Conservation (phyloP, 108 stramenopile genomes). For the Mayamaea pseudoterrestris region DNA sequence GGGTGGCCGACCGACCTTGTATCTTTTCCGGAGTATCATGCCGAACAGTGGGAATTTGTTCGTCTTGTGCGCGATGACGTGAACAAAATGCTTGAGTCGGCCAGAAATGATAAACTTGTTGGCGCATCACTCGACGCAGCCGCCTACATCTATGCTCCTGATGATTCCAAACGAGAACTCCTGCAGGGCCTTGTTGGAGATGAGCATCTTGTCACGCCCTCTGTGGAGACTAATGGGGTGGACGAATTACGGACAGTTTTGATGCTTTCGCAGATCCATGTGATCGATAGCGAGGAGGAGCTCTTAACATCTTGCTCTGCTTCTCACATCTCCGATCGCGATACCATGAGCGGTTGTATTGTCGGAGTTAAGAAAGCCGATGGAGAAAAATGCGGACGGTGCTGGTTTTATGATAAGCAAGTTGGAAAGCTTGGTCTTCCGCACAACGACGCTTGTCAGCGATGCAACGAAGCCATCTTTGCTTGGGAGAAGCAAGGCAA, state of each 20-base stretch:
- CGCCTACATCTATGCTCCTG: constrained; percentile 59
- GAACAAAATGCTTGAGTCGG: constrained; percentile 74
- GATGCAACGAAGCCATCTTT: constrained; percentile 71
- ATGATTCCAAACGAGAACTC: constrained; percentile 31
- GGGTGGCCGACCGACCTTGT: constrained; percentile 42
- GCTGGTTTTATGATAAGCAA: constrained; percentile 82
- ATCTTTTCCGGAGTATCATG: constrained; percentile 37
- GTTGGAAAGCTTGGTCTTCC: constrained; percentile 45
- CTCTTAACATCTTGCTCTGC: constrained; percentile 42
- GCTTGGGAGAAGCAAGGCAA: constrained; percentile 66
- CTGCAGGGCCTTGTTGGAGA: constrained; percentile 61
- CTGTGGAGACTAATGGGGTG: constrained; percentile 79
- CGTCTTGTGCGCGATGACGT: constrained; percentile 73
- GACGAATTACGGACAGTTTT: constrained; percentile 80
- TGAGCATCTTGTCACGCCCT: constrained; percentile 51
- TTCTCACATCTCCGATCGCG: constrained; percentile 41
- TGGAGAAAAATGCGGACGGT: constrained; percentile 77
- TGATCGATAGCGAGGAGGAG: constrained; percentile 49
- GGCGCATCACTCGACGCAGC: constrained; percentile 81
- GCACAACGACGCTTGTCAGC: constrained; percentile 66
- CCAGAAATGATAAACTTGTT: constrained; percentile 76
- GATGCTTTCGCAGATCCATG: constrained; percentile 75
- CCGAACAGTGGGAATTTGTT: constrained; percentile 58
- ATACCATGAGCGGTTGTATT: constrained; percentile 53
- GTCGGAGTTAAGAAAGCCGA: constrained; percentile 74